Conservation (phyloP, 257 asterid genomes). For the Gentiana dahurica region DNA sequence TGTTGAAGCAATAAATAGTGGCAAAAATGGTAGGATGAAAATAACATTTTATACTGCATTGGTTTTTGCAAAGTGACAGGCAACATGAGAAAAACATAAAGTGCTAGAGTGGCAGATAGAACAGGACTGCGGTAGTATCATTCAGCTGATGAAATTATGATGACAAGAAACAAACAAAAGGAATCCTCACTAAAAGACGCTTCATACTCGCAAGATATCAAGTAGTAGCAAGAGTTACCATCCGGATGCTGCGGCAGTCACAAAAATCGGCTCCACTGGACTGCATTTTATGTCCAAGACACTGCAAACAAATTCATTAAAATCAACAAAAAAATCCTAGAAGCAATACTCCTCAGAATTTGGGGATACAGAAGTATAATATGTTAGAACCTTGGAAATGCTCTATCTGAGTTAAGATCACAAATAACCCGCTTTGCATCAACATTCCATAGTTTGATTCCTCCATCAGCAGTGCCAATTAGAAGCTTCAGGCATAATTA, state of each 20-base stretch:
- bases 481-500: constrained; percentile 66
- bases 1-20: too few relatives aligned
- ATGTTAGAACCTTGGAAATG: constrained; percentile 63
- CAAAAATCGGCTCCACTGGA: constrained; percentile 97
- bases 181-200: neutral
- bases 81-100: too few relatives aligned
- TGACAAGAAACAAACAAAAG: constrained; percentile 1
- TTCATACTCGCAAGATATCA: too few relatives aligned
- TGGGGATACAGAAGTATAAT: constrained; percentile 3
- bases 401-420: constrained; percentile 65
- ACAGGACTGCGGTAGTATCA: too few relatives aligned
- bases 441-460: constrained; percentile 96
- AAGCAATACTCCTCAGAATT: constrained; percentile 1
- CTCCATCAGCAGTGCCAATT: constrained; percentile 97
- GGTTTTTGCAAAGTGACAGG: too few relatives aligned
- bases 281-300: constrained; percentile 96
- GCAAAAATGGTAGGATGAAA: too few relatives aligned
- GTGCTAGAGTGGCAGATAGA: too few relatives aligned
- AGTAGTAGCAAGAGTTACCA: constrained; percentile 34
- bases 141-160: too few relatives aligned
- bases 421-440: constrained; percentile 96
- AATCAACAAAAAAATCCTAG: neutral
- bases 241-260: constrained; percentile 89
- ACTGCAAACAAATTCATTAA: constrained; percentile 35
- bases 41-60: too few relatives aligned